A percentile compares a stretch with the other conserved stretches of the same genome.
phyloP scores from a whole-genome alignment of 345 rosid genomes.

The Angophora floribunda region DNA sequence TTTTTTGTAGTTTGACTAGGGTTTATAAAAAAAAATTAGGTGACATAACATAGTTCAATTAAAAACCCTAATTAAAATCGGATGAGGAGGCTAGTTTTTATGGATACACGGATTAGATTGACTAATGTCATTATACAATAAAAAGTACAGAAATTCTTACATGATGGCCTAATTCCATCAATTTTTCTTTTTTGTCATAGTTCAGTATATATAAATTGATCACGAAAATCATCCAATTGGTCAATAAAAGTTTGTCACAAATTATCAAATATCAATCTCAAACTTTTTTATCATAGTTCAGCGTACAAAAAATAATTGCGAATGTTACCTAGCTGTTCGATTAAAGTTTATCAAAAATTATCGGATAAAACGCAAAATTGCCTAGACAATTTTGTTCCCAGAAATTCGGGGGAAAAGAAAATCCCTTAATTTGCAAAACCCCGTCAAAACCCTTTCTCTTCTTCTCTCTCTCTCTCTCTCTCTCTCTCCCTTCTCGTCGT shows the following conservation, averaged over 20 bases:
- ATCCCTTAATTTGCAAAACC: not conserved
- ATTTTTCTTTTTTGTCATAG: not conserved
- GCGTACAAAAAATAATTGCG: not conserved
- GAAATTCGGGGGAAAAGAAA: not conserved
- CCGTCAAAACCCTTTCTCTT: conserved; percentile 4
- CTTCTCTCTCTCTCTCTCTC: not conserved
- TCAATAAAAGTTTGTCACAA: not conserved
- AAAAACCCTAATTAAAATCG: not conserved
- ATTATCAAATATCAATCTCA: not conserved
- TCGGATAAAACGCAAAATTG: not conserved
- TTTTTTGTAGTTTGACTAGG: not conserved
- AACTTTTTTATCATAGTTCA: no score
- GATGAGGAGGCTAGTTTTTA: not conserved
- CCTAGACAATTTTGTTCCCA: not conserved
- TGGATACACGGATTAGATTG: not conserved
- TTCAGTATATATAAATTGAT: not conserved
- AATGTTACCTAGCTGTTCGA: not conserved
- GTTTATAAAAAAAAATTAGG: not conserved
- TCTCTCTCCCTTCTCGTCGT: not conserved
- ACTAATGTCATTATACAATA: not conserved
- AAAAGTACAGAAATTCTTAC: not conserved
- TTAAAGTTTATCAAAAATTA: not conserved
- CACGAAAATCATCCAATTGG: not conserved
- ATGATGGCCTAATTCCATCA: fast-evolving
- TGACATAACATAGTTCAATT: not conserved